Conservation (phyloP, 2,329 filamentous ascomycete species). For the Lasiodiplodia hormozganensis region DNA sequence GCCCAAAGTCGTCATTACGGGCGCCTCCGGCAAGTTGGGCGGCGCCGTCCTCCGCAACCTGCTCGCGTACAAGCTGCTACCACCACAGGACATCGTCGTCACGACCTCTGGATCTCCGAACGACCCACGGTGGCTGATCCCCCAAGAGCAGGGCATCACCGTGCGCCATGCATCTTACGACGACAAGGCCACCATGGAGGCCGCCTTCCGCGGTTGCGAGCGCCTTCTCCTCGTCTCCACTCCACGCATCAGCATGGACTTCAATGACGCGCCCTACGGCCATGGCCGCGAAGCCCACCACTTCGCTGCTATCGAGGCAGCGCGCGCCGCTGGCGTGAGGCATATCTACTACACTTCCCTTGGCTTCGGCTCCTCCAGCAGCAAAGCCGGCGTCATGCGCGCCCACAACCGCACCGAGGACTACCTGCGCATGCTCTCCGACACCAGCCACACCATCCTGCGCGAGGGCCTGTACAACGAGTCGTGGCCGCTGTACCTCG, state of each 20-base stretch:
- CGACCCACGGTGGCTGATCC: conserved; percentile 37
- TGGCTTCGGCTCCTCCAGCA: conserved; percentile 50
- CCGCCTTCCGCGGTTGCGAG: conserved; percentile 47
- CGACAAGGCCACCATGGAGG: conserved; percentile 15
- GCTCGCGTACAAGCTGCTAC: conserved; percentile 49
- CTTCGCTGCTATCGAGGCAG: conserved; percentile 52
- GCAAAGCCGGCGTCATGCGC: conserved; percentile 53
- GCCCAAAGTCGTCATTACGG: conserved; percentile 47
- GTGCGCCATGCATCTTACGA: conserved; percentile 41
- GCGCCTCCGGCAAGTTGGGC: conserved; percentile 55
- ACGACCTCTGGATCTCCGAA: conserved; percentile 37
- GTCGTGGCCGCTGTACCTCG: conserved; percentile 56
- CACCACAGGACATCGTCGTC: conserved; percentile 47
- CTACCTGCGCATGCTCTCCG: conserved; percentile 43
- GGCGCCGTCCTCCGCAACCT: conserved; percentile 52
- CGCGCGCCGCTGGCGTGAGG: conserved; percentile 48
- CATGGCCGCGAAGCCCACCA: conserved; percentile 54
- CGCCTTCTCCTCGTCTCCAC: conserved; percentile 55
- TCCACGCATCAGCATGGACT: conserved; percentile 53
- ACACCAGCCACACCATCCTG: conserved; percentile 46
- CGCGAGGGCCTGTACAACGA: conserved; percentile 56
- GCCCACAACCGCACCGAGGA: conserved; percentile 55
- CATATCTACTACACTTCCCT: conserved; percentile 57
- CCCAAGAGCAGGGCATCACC: conserved; percentile 42
- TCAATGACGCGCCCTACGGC: conserved; percentile 49